Conservation (phyloP, 2,329 filamentous ascomycete species). For the Curvularia verruculosa region DNA sequence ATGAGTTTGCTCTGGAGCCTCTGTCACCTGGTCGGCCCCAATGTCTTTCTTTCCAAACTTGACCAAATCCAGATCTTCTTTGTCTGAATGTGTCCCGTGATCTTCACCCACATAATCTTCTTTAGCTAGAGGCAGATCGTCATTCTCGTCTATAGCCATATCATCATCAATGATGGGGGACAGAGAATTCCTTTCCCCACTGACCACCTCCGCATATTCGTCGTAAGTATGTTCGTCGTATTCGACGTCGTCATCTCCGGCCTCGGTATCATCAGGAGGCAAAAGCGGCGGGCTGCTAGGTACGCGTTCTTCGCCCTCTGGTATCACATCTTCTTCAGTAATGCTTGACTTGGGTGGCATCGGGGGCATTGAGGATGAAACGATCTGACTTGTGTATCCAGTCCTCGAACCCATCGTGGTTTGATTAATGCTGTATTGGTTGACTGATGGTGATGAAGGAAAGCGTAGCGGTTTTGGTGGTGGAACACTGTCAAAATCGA, state of each 20-base stretch:
- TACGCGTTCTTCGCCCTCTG: slow-evolving; percentile 38
- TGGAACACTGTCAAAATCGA: slow-evolving; percentile 32
- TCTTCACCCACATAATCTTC: background rate
- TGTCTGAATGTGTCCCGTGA: slow-evolving; percentile 7
- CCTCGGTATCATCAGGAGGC: slow-evolving; percentile 22
- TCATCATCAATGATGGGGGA: slow-evolving; percentile 21
- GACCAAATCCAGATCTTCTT: slow-evolving; percentile 15
- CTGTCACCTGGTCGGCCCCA: slow-evolving; percentile 27
- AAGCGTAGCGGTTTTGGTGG: slow-evolving; percentile 39
- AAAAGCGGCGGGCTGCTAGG: slow-evolving; percentile 47
- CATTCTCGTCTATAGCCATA: slow-evolving; percentile 27
- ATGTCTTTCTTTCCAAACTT: slow-evolving; percentile 16
- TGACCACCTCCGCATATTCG: slow-evolving; percentile 21
- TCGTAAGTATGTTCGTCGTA: slow-evolving; percentile 37
- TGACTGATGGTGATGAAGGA: slow-evolving; percentile 47
- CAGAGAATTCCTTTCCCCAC: slow-evolving; percentile 12
- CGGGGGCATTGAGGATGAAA: slow-evolving; percentile 40
- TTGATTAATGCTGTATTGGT: slow-evolving; percentile 47
- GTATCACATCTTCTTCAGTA: slow-evolving; percentile 18
- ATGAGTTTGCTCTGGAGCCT: slow-evolving; percentile 30
- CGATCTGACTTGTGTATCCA: slow-evolving; percentile 39
- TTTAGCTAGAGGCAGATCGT: slow-evolving; percentile 30
- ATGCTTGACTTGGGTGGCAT: slow-evolving; percentile 39
- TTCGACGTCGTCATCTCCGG: slow-evolving; percentile 31
- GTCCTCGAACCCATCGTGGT: slow-evolving; percentile 41